phyloP scores from a whole-genome alignment of 148 eudicot genomes.

The Silene latifolia region DNA sequence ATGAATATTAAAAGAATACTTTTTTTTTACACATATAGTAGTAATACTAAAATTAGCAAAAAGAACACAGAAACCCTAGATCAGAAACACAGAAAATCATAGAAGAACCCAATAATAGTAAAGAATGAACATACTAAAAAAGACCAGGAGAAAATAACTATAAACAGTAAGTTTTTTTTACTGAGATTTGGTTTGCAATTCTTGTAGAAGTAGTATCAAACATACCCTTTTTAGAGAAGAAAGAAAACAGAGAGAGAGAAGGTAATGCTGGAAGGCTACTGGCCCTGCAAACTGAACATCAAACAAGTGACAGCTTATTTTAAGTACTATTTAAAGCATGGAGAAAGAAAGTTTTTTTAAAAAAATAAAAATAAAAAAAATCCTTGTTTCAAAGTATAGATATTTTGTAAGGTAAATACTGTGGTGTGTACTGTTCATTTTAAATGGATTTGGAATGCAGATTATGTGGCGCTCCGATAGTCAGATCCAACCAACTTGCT shows the following conservation, averaged over 20 bases:
- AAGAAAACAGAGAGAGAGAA: background rate
- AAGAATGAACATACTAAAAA: constrained; percentile 9
- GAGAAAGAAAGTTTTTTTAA: no score
- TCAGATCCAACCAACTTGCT: no score
- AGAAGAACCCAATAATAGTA: constrained; percentile 9
- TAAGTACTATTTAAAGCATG: no score
- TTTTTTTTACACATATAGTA: background rate
- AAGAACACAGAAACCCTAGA: constrained; percentile 32
- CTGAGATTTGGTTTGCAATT: background rate
- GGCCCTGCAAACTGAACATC: constrained; percentile 3
- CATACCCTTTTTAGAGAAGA: background rate
- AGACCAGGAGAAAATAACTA: background rate
- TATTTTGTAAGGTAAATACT: no score
- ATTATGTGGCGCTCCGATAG: no score
- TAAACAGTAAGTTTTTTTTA: constrained; percentile 17
- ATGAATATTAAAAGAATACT: no score
- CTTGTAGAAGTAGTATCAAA: background rate
- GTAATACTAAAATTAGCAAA: constrained; percentile 22
- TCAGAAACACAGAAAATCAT: constrained; percentile 23
- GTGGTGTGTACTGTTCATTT: no score
- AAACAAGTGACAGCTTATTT: background rate
- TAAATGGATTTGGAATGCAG: no score
- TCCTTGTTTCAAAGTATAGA: no score
- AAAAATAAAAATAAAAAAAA: no score
- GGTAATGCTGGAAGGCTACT: background rate